These are phyloP conservation scores for Friedmanniomyces simplex DNA, from an alignment of 495 filamentous ascomycete species.

Conservation along the genomic window DNA sequence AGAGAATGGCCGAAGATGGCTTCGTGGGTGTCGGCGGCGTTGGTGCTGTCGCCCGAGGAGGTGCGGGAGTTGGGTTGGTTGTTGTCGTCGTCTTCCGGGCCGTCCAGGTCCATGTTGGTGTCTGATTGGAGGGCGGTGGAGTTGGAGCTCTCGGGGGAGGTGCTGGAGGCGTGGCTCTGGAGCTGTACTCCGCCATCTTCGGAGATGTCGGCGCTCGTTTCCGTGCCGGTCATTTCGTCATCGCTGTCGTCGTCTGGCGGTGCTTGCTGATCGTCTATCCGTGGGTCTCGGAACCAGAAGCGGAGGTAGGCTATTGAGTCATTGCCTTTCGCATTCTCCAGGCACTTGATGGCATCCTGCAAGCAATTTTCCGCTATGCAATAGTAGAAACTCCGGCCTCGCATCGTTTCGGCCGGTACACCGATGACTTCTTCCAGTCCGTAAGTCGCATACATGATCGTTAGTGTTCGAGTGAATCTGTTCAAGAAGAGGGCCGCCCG, in stretches of 20 bases:
- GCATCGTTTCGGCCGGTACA: slow-evolving; percentile 51
- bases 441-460: slow-evolving; percentile 78
- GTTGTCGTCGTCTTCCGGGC: slow-evolving; percentile 12
- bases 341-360: slow-evolving; percentile 59
- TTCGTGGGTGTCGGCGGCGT: slow-evolving; percentile 25
- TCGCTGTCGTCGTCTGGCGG: slow-evolving; percentile 31
- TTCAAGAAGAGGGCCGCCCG: slow-evolving; percentile 80
- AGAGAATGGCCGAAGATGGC: slow-evolving; percentile 33
- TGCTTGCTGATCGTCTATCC: slow-evolving; percentile 35
- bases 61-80: slow-evolving; percentile 13
- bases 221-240: slow-evolving; percentile 30
- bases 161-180: neutral
- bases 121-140: neutral
- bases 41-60: slow-evolving; percentile 25
- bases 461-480: slow-evolving; percentile 70
- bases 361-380: slow-evolving; percentile 71
- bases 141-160: neutral
- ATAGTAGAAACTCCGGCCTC: slow-evolving; percentile 67
- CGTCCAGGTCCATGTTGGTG: slow-evolving; percentile 2
- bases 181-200: slow-evolving; percentile 34
- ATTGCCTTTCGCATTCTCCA: slow-evolving; percentile 84
- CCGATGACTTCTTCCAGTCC: slow-evolving; percentile 64
- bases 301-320: slow-evolving; percentile 88
- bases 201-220: slow-evolving; percentile 10
- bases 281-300: slow-evolving; percentile 77